Percentiles rank a stretch among this genome's conserved stretches.
phyloP scores from a whole-genome alignment of 2,329 filamentous ascomycete genomes.

The Aspergillus flavus region DNA sequence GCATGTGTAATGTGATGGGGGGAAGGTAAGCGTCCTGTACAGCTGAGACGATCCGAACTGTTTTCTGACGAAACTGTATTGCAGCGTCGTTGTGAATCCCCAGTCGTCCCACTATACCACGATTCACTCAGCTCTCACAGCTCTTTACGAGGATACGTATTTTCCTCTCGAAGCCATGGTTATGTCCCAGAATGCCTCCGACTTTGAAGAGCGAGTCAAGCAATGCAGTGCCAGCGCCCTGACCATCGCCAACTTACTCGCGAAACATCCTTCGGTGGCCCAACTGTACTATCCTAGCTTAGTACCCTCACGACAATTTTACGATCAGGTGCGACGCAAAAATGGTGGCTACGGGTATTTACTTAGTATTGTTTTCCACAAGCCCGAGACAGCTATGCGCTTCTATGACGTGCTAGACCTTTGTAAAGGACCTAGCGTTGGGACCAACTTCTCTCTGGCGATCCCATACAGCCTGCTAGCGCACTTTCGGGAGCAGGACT shows the following conservation, averaged over 20 bases:
- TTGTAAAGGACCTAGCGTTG: constrained; percentile 33
- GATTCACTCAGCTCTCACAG: constrained; percentile 32
- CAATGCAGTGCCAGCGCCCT: constrained; percentile 23
- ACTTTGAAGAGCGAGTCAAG: constrained; percentile 25
- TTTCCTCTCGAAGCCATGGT: constrained; percentile 25
- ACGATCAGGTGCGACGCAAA: constrained; percentile 21
- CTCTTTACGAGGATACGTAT: constrained; percentile 21
- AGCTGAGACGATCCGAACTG: background rate
- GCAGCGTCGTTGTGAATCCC: constrained; percentile 52
- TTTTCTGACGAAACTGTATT: background rate
- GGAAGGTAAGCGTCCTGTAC: constrained; percentile 2
- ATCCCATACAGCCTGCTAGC: constrained; percentile 28
- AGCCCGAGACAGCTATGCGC: constrained; percentile 18
- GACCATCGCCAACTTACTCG: constrained; percentile 25
- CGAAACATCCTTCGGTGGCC: constrained; percentile 18
- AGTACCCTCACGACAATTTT: constrained; percentile 17
- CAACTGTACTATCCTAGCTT: constrained; percentile 27
- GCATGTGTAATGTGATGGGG: constrained; percentile 59
- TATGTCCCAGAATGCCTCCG: constrained; percentile 25
- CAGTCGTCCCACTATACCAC: constrained; percentile 43
- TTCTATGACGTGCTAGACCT: constrained; percentile 38
- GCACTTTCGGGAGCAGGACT: constrained; percentile 30
- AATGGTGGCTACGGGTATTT: constrained; percentile 29
- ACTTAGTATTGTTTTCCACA: constrained; percentile 26
- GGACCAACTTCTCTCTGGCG: constrained; percentile 32